Conservation (phyloP, 2,329 filamentous ascomycete genomes). For the Dothistroma pini region DNA sequence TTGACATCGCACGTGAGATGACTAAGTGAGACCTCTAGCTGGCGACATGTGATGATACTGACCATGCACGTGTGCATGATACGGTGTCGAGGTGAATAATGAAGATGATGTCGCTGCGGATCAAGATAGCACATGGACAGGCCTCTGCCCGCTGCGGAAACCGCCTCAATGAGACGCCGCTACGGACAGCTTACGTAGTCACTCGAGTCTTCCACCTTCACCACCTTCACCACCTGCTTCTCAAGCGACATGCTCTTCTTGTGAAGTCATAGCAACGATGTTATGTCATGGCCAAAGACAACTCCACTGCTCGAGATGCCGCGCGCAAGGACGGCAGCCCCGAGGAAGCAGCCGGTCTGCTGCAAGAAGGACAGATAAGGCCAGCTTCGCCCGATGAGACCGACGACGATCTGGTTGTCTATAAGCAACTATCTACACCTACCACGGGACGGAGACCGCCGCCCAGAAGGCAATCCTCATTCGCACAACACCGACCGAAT, state of each 20-base stretch:
- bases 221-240: not conserved
- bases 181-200: not conserved
- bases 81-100: not conserved
- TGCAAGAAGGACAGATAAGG: slow-evolving; percentile 21
- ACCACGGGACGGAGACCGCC: slow-evolving; percentile 8
- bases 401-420: slow-evolving; percentile 25
- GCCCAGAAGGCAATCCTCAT: slow-evolving; percentile 38
- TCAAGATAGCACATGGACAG: not conserved
- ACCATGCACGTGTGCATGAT: no score
- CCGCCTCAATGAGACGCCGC: not conserved
- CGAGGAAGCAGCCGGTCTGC: slow-evolving; percentile 31
- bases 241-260: not conserved
- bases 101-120: not conserved
- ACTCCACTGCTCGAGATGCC: slow-evolving; percentile 24
- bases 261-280: slow-evolving; percentile 29
- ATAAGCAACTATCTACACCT: slow-evolving; percentile 16
- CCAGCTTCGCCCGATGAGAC: slow-evolving; percentile 25
- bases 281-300: slow-evolving; percentile 37
- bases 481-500: slow-evolving; percentile 45
- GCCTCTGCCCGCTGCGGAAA: not conserved
- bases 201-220: not conserved
- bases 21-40: no score
- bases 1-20: no score
- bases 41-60: no score
- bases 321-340: slow-evolving; percentile 23